Percentiles rank a stretch among this genome's conserved stretches.
phyloP scores from a whole-genome alignment of 2,329 filamentous ascomycete genomes.

The Biscogniauxia marginata region DNA sequence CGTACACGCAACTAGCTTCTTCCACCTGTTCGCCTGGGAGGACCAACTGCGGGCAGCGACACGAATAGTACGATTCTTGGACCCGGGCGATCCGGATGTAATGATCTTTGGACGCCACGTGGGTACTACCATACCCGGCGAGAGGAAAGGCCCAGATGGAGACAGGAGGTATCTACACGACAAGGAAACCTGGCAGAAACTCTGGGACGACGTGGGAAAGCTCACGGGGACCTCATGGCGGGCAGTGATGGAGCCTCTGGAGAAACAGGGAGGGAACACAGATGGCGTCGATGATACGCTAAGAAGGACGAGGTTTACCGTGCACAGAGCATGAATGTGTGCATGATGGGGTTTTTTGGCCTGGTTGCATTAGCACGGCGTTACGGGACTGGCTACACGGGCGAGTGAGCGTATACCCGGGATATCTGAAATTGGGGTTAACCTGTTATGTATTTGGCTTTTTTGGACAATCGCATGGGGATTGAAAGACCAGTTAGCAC shows the following conservation, averaged over 20 bases:
- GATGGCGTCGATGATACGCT: constrained; percentile 19
- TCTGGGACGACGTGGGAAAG: constrained; percentile 54
- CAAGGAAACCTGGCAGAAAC: constrained; percentile 46
- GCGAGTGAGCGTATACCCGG: neutral
- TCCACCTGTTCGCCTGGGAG: constrained; percentile 49
- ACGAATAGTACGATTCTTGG: constrained; percentile 45
- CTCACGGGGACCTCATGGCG: constrained; percentile 50
- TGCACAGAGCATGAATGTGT: constrained; percentile 21
- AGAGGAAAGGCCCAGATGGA: constrained; percentile 20
- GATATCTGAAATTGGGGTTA: neutral
- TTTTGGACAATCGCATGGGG: no score
- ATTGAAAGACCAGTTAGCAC: no score
- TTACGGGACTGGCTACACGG: neutral
- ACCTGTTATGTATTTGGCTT: no score
- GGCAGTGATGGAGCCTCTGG: constrained; percentile 40
- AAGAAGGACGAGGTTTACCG: constrained; percentile 25
- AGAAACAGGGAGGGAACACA: constrained; percentile 13
- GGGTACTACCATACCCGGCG: constrained; percentile 36
- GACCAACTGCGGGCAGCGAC: constrained; percentile 46
- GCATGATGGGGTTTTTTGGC: constrained; percentile 46
- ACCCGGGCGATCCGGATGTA: constrained; percentile 41
- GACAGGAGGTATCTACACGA: constrained; percentile 46
- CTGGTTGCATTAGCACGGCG: constrained; percentile 52
- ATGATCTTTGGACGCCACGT: constrained; percentile 54
- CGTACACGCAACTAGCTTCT: constrained; percentile 50